These are phyloP conservation scores for Botrytis sinoallii DNA, from an alignment of 2,329 filamentous ascomycete genomes.

Conservation along the genomic window DNA sequence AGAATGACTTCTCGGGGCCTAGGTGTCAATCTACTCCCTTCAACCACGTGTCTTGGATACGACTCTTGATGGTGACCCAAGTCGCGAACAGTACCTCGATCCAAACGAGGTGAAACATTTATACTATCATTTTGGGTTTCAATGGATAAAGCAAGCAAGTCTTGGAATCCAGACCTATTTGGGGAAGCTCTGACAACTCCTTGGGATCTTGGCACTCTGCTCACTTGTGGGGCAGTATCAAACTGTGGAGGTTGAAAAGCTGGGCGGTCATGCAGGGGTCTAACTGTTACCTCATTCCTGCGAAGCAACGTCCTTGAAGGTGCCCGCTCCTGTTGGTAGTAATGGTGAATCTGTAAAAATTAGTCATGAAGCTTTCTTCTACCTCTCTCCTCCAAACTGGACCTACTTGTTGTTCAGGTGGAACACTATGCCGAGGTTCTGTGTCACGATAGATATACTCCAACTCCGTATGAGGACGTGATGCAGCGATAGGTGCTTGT, in stretches of 20 bases:
- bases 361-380: conserved; percentile 3
- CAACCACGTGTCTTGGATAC: conserved; percentile 27
- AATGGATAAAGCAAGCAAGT: conserved; percentile 38
- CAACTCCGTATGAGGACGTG: neutral
- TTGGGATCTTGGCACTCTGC: conserved; percentile 30
- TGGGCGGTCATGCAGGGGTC: conserved; percentile 28
- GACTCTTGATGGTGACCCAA: conserved; percentile 23
- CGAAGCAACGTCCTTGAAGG: conserved; percentile 17
- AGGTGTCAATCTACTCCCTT: conserved; percentile 28
- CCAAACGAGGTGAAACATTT: conserved; percentile 24
- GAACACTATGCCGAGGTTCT: conserved; percentile 4
- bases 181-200: conserved; percentile 34
- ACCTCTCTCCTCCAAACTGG: neutral
- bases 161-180: conserved; percentile 32
- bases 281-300: conserved; percentile 34
- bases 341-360: conserved; percentile 18
- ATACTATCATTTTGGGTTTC: conserved; percentile 32
- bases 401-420: conserved; percentile 18
- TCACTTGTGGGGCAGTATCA: conserved; percentile 22
- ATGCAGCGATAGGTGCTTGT: neutral
- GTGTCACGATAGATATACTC: conserved; percentile 1
- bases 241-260: conserved; percentile 26
- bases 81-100: conserved; percentile 25
- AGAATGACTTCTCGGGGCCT: conserved; percentile 33
- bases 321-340: conserved; percentile 25